A percentile compares a stretch with the other conserved stretches of the same genome.
phyloP scores from a whole-genome alignment of 1,284 basidiomycete species.

The Quambalaria eucalypti region DNA sequence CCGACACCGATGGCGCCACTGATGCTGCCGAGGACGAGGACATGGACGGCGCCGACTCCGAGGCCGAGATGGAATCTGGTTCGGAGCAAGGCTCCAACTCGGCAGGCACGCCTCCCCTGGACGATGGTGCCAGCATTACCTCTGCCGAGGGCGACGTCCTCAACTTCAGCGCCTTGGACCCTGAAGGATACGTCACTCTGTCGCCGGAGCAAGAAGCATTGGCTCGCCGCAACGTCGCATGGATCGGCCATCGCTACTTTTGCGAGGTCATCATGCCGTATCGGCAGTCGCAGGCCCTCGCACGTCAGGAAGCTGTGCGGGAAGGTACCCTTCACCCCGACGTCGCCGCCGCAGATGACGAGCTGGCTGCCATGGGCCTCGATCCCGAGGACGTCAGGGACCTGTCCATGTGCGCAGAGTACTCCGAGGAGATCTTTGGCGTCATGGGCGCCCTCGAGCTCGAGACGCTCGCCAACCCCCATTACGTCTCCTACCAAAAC shows the following conservation, averaged over 20 bases:
- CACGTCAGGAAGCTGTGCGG: conserved; percentile 22
- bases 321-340: conserved; percentile 28
- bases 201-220: conserved; percentile 36
- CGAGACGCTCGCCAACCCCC: conserved; percentile 77
- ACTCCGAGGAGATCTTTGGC: conserved; percentile 89
- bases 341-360: conserved; percentile 40
- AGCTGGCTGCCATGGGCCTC: conserved; percentile 39
- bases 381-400: conserved; percentile 64
- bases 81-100: not conserved
- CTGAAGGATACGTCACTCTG: conserved; percentile 36
- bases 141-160: conserved; percentile 5
- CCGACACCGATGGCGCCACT: conserved; percentile 4
- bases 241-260: conserved; percentile 32
- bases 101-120: not conserved
- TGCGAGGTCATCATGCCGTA: conserved; percentile 29
- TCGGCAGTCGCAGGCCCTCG: conserved; percentile 23
- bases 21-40: conserved; percentile 2
- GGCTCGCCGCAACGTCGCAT: conserved; percentile 32
- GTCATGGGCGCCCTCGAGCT: conserved; percentile 73
- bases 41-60: conserved; percentile 2
- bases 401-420: conserved; percentile 95
- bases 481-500: conserved; percentile 88
- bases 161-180: conserved; percentile 42
- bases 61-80: not conserved
- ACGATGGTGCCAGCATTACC: conserved; percentile 5